Base-by-base conservation (phyloP, 2,329 filamentous ascomycete species). In the Trichophyton mentagrophytes region DNA sequence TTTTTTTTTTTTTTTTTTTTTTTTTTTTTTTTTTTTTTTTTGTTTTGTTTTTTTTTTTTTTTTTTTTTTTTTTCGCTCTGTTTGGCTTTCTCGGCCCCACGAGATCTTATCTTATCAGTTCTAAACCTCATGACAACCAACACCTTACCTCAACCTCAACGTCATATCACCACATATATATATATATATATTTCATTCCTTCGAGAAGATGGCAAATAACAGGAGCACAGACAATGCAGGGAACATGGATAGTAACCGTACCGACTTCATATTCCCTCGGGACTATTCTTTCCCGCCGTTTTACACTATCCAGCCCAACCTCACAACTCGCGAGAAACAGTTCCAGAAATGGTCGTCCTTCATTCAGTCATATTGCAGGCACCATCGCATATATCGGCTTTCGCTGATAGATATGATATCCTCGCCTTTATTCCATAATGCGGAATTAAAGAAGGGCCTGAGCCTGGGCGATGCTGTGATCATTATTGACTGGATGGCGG, bases 291-390 rank as follows among this genome's bases (percentile, higher is more conserved):
- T 77, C 72, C 78, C 83, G 74, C 79, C 85, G 70, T 79, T 77
- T 72, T 76, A 74, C 75, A 77, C 73, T 63, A 72, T 75, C 53
- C 77, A 79, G 68, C 74, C 75, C 38, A 79, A 77, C 65, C 70
- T 70, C 61, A 69, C 69, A 60, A 78, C 77, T 33, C 73, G 74
- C 47, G 71, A 72, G 60, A 71, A 74, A 1, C 77, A 78, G 81
- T 85, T 90, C 63, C 78, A 82, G 62, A 91, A 91, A 75, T 99
- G 93, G 93, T 85, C 87, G n/a, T 74, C 83, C 36, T 83, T 96
- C 15, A 84, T 97, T 70, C 89, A 90, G 63, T 75, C 85, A 70
- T 96, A 95, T 85, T 89, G 88, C 74, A 83, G 84, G 0, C 82
- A 89, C 75, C 80, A 92, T 77, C 85, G 83, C 67, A 77, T 91